Base-by-base conservation (phyloP, 2,329 filamentous ascomycete genomes). In the Pseudogymnoascus sp. region DNA sequence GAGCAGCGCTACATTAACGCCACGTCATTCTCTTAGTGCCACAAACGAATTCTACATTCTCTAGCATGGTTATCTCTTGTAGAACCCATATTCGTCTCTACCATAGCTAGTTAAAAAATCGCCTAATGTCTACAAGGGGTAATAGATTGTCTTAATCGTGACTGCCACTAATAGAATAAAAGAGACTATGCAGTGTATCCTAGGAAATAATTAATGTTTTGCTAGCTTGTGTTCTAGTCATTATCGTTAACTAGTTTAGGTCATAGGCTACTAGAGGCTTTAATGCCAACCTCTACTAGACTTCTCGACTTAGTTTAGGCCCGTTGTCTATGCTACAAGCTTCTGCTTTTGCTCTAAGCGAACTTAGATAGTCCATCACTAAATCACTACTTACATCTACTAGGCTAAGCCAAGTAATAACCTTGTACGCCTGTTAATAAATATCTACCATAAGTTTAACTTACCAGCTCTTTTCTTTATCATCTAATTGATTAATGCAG, bases 361-460 rank as follows among this genome's bases (percentile, higher is more conserved):
- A 46, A 23, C 61, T 64, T 33, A 64, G 38, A 62, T 62, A 64
- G 56, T 64, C 56, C 56, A 64, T 64, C 19, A 19, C 59, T 65
- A 19, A 9, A 19, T 15, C 38, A 26, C 26, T 35, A 23, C 40
- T 50, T 21, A 42, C 38, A 7, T 64, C 46, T 63, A 60, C 61
- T 50, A 44, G 63, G 68, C 66, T 59, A 56, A 67, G 65, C 66
- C 65, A 67, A 61, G 59, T 62, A 61, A 65, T 37, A 33, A 66
- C 59, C 10, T 44, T 40, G 53, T 23, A 56, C 31, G 63, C 61
- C 13, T 35, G 26, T 61, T 59, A 38, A 26, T 65, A 62, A 44
- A 66, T 64, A 40, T 61, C 53, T 64, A 40, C 46, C 61, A 66
- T 66, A 61, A 66, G 64, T 42, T 29, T 31, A 60, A 66, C 64